These are phyloP conservation scores for Rhizoclosmatium sp. DNA, from an alignment of 192 early-diverging fungal genomes.

Conservation along the genomic window DNA sequence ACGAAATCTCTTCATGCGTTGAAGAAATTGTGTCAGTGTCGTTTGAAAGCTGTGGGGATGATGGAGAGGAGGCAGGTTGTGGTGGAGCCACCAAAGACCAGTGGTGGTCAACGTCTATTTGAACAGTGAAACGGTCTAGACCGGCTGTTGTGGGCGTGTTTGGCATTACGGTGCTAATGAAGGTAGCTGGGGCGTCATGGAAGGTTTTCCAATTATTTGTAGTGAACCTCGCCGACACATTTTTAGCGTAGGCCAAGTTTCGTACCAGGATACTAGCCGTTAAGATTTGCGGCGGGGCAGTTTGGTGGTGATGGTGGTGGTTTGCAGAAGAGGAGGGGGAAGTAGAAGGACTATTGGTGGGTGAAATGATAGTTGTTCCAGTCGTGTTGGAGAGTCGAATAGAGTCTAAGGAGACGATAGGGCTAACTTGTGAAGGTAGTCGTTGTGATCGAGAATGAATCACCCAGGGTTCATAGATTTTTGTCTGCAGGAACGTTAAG, in stretches of 20 bases:
- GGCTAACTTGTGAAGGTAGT: background rate
- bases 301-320: slow-evolving; percentile 67
- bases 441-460: slow-evolving; percentile 16
- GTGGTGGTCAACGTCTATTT: slow-evolving; percentile 61
- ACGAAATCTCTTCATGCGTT: no score
- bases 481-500: slow-evolving; percentile 4
- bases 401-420: slow-evolving; percentile 24
- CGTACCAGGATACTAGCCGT: slow-evolving; percentile 76
- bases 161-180: slow-evolving; percentile 60
- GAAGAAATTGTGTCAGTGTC: slow-evolving; percentile 3
- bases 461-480: slow-evolving; percentile 32
- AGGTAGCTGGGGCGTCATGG: slow-evolving; percentile 72
- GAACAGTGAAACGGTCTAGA: slow-evolving; percentile 78
- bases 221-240: slow-evolving; percentile 81
- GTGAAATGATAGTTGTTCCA: background rate
- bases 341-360: background rate
- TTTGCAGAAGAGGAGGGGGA: slow-evolving; percentile 35
- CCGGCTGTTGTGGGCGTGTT: slow-evolving; percentile 46
- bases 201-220: slow-evolving; percentile 82
- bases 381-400: slow-evolving; percentile 22
- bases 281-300: slow-evolving; percentile 63
- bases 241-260: slow-evolving; percentile 88
- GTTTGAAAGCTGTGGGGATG: slow-evolving; percentile 28
- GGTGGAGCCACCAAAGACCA: background rate
- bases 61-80: slow-evolving; percentile 10